Evolutionary conservation across 2,329 filamentous ascomycete species (phyloP).

Genomic region (Aureobasidium melanogenum): DNA sequence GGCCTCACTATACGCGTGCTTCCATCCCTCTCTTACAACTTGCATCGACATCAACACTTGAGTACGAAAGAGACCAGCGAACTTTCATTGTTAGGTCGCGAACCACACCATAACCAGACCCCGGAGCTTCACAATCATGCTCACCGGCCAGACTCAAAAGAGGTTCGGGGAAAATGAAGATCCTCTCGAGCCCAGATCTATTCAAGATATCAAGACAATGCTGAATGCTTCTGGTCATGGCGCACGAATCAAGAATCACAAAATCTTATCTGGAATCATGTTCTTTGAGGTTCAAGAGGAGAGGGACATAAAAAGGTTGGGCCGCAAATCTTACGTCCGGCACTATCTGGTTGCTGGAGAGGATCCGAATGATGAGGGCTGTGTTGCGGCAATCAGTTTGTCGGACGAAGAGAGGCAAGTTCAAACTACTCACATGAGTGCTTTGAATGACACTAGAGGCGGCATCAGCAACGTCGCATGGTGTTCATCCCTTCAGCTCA

Average conservation of each 20-base stretch:
- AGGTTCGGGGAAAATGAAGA: background rate
- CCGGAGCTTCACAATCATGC: background rate
- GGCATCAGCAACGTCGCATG: background rate
- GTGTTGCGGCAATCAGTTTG: background rate
- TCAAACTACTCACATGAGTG: background rate
- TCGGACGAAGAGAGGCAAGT: background rate
- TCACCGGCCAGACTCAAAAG: background rate
- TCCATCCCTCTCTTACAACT: too few species aligned
- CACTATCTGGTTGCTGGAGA: background rate
- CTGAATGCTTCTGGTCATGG: background rate
- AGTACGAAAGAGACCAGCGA: background rate
- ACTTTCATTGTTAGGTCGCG: background rate
- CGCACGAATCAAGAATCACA: background rate
- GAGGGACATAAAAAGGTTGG: too few species aligned
- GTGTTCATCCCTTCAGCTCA: background rate
- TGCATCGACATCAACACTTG: background rate
- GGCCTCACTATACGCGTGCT: too few species aligned
- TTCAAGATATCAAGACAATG: background rate
- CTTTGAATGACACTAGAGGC: background rate
- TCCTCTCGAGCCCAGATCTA: background rate
- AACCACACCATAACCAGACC: background rate
- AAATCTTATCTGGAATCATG: background rate
- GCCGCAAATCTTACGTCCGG: background rate
- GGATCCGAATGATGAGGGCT: background rate
- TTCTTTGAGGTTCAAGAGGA: background rate